A percentile compares a stretch with the other conserved stretches of the same genome.
Evolutionary conservation across 768 basidiomycete genomes (phyloP).

Genomic region (Collybia sordida): DNA sequence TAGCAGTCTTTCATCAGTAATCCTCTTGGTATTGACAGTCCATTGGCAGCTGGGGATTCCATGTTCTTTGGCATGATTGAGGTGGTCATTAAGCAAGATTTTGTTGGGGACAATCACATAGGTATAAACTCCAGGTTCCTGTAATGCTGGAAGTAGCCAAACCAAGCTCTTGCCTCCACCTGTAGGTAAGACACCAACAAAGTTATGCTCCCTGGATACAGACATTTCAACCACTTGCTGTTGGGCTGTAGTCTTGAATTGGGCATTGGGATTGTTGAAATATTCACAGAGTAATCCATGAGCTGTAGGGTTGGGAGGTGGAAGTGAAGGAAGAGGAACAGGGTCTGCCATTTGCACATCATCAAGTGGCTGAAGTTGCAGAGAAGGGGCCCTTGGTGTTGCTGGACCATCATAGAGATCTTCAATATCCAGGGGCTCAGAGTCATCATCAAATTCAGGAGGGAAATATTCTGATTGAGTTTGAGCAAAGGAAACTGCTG

Average conservation of each 20-base stretch:
- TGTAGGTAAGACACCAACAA: slow-evolving; percentile 19
- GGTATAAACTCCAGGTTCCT: slow-evolving; percentile 4
- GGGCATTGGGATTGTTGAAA: neutral
- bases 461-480: neutral
- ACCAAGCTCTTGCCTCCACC: slow-evolving; percentile 21
- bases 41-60: slow-evolving; percentile 7
- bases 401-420: too few relatives aligned
- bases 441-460: slow-evolving; percentile 3
- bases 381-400: too few relatives aligned
- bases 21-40: neutral
- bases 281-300: neutral
- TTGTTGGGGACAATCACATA: slow-evolving; percentile 17
- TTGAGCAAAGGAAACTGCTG: too few relatives aligned
- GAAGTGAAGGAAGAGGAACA: neutral
- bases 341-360: neutral
- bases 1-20: neutral
- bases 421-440: too few relatives aligned
- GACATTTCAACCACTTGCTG: slow-evolving; percentile 7
- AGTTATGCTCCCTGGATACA: slow-evolving; percentile 6
- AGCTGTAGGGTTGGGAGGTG: neutral
- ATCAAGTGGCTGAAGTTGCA: too few relatives aligned
- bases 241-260: slow-evolving; percentile 13
- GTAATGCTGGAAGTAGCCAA: slow-evolving; percentile 14
- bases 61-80: neutral
- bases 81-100: slow-evolving; percentile 10